A percentile compares a stretch with the other conserved stretches of the same genome.
Evolutionary conservation across 2,329 filamentous ascomycete species (phyloP).

Genomic region (Pleoardoris graminearum): DNA sequence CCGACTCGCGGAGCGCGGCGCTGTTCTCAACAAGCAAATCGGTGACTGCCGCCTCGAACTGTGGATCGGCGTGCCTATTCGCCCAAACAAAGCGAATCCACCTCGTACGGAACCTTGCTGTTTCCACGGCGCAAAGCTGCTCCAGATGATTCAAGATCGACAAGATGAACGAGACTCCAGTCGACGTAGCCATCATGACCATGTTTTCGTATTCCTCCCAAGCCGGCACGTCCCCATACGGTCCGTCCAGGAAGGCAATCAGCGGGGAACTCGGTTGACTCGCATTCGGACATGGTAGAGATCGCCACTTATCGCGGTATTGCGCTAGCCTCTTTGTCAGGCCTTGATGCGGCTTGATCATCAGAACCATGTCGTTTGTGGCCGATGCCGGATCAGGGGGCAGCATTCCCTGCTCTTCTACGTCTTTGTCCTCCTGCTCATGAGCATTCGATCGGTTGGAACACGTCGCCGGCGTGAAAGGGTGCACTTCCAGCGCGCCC

Average conservation of each 20-base stretch:
- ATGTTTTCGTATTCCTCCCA: slow-evolving; percentile 32
- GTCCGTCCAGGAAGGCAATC: slow-evolving; percentile 32
- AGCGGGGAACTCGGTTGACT: slow-evolving; percentile 19
- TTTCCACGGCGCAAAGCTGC: slow-evolving; percentile 19
- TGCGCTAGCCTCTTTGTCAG: slow-evolving; percentile 27
- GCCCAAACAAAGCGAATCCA: slow-evolving; percentile 29
- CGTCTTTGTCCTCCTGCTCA: slow-evolving; percentile 12
- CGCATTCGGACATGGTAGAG: slow-evolving; percentile 33
- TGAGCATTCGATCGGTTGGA: slow-evolving; percentile 14
- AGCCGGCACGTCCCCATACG: slow-evolving; percentile 27
- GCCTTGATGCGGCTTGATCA: slow-evolving; percentile 27
- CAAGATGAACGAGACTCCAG: slow-evolving; percentile 31
- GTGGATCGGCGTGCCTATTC: slow-evolving; percentile 27
- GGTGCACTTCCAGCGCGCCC: slow-evolving; percentile 29
- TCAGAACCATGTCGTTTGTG: slow-evolving; percentile 28
- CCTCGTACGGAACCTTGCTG: slow-evolving; percentile 10
- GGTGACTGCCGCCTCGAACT: slow-evolving; percentile 27
- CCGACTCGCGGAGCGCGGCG: slow-evolving; percentile 18
- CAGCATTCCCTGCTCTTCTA: slow-evolving; percentile 16
- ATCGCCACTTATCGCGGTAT: slow-evolving; percentile 29
- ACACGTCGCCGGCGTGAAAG: slow-evolving; percentile 38
- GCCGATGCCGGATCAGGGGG: neutral
- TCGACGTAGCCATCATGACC: slow-evolving; percentile 27
- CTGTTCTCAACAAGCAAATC: slow-evolving; percentile 20
- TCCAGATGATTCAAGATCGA: slow-evolving; percentile 32